These are phyloP conservation scores for Dactylellina drechsleri DNA, from an alignment of 2,329 filamentous ascomycete species.

Conservation along the genomic window DNA sequence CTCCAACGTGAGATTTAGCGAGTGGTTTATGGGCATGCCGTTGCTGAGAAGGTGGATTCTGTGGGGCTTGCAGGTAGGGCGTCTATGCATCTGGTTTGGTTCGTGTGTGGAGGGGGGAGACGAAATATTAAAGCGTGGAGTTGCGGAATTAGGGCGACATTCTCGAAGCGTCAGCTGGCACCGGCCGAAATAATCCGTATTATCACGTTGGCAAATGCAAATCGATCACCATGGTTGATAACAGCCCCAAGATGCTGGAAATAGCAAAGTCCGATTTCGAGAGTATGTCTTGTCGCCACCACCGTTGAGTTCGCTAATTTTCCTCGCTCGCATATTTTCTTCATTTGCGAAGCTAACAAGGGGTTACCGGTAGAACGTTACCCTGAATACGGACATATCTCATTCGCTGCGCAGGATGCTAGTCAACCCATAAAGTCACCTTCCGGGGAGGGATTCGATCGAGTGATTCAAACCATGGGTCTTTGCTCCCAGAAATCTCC, in stretches of 20 bases:
- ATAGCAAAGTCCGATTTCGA: slow-evolving; percentile 57
- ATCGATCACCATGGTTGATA: slow-evolving; percentile 58
- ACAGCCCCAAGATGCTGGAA: slow-evolving; percentile 57
- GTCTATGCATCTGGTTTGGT: slow-evolving; percentile 7
- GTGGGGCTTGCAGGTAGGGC: slow-evolving; percentile 55
- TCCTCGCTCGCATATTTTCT: too few species aligned
- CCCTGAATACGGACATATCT: slow-evolving; percentile 44
- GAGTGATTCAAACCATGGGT: slow-evolving; percentile 58
- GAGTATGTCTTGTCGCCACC: slow-evolving; percentile 39
- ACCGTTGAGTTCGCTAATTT: slow-evolving; percentile 4
- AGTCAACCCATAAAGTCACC: slow-evolving; percentile 36
- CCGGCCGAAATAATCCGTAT: slow-evolving; percentile 58
- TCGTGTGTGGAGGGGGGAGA: neutral
- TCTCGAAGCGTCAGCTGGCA: slow-evolving; percentile 58
- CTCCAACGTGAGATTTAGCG: slow-evolving; percentile 56
- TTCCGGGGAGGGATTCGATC: slow-evolving; percentile 56
- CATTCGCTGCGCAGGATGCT: slow-evolving; percentile 41
- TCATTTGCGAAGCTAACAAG: slow-evolving; percentile 20
- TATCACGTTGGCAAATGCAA: slow-evolving; percentile 56
- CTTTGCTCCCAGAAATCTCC: slow-evolving; percentile 58
- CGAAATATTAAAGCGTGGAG: slow-evolving; percentile 8
- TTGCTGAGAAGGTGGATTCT: slow-evolving; percentile 57
- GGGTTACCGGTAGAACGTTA: slow-evolving; percentile 32
- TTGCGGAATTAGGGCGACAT: slow-evolving; percentile 56
- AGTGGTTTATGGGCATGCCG: slow-evolving; percentile 58